A percentile compares a stretch with the other conserved stretches of the same genome.
phyloP scores from a whole-genome alignment of 148 eudicot species.

The Chenopodium formosanum region DNA sequence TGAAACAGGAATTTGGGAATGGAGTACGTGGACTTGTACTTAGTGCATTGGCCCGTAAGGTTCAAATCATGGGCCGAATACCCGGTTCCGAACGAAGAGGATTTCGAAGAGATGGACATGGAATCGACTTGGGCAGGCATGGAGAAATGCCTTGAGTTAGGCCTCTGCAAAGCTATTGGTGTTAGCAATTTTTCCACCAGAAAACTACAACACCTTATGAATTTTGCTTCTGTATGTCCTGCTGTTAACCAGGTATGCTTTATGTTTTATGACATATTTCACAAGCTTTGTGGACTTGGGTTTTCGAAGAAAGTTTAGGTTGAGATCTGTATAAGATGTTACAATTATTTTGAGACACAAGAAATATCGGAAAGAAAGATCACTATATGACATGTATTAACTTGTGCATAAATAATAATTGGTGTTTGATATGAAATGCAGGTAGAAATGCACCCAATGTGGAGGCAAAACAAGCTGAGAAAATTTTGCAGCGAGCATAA shows the following conservation, averaged over 20 bases:
- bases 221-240: conserved; percentile 48
- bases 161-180: conserved; percentile 56
- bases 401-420: neutral
- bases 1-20: conserved; percentile 42
- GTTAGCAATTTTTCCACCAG: conserved; percentile 60
- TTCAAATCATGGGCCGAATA: conserved; percentile 46
- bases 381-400: neutral
- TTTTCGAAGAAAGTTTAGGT: neutral
- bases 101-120: conserved; percentile 46
- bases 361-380: neutral
- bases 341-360: neutral
- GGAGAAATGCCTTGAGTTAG: conserved; percentile 58
- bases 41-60: conserved; percentile 67
- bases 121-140: conserved; percentile 56
- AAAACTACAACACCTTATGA: conserved; percentile 41
- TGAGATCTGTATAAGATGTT: neutral
- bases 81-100: conserved; percentile 56
- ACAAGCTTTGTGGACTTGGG: neutral
- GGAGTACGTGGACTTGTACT: conserved; percentile 62
- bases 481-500: conserved; percentile 37
- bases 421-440: conserved; percentile 14
- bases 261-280: too few relatives aligned
- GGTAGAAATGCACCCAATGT: conserved; percentile 76
- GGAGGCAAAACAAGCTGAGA: conserved; percentile 65
- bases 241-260: conserved; percentile 53